These are phyloP conservation scores for Trichoderma sp. DNA, from an alignment of 2,329 filamentous ascomycete genomes.

Conservation along the genomic window DNA sequence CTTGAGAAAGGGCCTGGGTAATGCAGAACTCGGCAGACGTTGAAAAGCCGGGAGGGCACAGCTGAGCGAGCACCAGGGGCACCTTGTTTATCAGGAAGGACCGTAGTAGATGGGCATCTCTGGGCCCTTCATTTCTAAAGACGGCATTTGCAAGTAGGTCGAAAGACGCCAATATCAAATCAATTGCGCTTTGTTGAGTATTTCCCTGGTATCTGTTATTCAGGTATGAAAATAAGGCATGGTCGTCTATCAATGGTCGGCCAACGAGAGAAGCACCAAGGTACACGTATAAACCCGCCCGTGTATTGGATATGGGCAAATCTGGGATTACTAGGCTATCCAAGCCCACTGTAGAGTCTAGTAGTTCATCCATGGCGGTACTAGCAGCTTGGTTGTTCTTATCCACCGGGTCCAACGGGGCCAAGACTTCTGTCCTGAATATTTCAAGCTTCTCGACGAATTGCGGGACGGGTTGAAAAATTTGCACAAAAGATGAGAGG, in stretches of 20 bases:
- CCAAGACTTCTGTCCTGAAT: conserved; percentile 56
- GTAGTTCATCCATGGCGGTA: conserved; percentile 52
- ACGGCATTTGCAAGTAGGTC: conserved; percentile 85
- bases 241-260: conserved; percentile 79
- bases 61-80: conserved; percentile 51
- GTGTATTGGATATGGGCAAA: conserved; percentile 67
- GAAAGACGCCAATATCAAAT: conserved; percentile 84
- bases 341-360: conserved; percentile 55
- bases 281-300: conserved; percentile 81
- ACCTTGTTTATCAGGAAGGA: conserved; percentile 78
- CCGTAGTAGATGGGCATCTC: conserved; percentile 68
- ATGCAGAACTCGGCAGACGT: conserved; percentile 70
- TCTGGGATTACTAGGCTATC: conserved; percentile 59
- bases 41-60: conserved; percentile 64
- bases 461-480: conserved; percentile 55
- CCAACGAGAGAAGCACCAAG: conserved; percentile 77
- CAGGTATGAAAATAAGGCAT: conserved; percentile 72
- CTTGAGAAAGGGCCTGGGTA: conserved; percentile 70
- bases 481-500: conserved; percentile 52
- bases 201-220: conserved; percentile 85
- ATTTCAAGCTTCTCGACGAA: conserved; percentile 53
- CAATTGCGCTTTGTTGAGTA: conserved; percentile 70
- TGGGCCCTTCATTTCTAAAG: conserved; percentile 58
- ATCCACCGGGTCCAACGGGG: conserved; percentile 51
- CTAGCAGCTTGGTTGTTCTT: conserved; percentile 50